These are phyloP conservation scores for Blastobotrys terrestris DNA, from an alignment of 805 yeast species.

Conservation along the genomic window DNA sequence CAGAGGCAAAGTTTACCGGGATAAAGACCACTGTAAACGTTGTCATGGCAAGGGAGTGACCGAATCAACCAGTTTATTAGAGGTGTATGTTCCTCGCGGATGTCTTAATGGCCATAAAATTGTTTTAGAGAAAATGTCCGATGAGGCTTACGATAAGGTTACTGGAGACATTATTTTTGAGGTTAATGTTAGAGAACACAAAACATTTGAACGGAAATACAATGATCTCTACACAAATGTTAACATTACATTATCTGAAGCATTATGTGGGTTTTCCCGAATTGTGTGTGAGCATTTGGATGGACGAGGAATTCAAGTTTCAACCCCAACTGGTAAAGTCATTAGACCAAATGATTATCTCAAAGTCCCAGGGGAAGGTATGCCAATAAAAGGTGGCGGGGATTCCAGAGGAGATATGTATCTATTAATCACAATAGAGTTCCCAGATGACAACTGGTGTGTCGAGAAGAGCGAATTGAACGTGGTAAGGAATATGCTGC, in stretches of 20 bases:
- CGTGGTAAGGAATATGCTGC: slow-evolving; percentile 22
- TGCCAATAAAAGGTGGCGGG: slow-evolving; percentile 49
- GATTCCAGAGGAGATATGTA: slow-evolving; percentile 61
- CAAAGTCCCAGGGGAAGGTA: slow-evolving; percentile 67
- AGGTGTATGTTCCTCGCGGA: slow-evolving; percentile 73
- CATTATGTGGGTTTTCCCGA: slow-evolving; percentile 73
- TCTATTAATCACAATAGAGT: slow-evolving; percentile 63
- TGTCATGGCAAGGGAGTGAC: slow-evolving; percentile 62
- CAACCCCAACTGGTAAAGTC: slow-evolving; percentile 73
- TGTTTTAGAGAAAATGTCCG: slow-evolving; percentile 63
- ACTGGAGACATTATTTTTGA: slow-evolving; percentile 76
- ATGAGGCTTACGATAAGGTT: slow-evolving; percentile 59
- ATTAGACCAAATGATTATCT: slow-evolving; percentile 68
- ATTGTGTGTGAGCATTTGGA: slow-evolving; percentile 69
- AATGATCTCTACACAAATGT: slow-evolving; percentile 58
- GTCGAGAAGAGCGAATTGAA: slow-evolving; percentile 57
- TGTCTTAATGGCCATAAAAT: slow-evolving; percentile 56
- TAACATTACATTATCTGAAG: slow-evolving; percentile 65
- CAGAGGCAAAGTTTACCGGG: slow-evolving; percentile 50
- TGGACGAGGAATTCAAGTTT: slow-evolving; percentile 60
- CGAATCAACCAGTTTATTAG: slow-evolving; percentile 65
- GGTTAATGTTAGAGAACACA: slow-evolving; percentile 46
- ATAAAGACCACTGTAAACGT: slow-evolving; percentile 69
- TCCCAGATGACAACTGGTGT: slow-evolving; percentile 84
- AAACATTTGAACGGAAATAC: slow-evolving; percentile 48